These are phyloP conservation scores for Corrigiola litoralis DNA, from an alignment of 179 eudicot genomes.

Conservation along the genomic window DNA sequence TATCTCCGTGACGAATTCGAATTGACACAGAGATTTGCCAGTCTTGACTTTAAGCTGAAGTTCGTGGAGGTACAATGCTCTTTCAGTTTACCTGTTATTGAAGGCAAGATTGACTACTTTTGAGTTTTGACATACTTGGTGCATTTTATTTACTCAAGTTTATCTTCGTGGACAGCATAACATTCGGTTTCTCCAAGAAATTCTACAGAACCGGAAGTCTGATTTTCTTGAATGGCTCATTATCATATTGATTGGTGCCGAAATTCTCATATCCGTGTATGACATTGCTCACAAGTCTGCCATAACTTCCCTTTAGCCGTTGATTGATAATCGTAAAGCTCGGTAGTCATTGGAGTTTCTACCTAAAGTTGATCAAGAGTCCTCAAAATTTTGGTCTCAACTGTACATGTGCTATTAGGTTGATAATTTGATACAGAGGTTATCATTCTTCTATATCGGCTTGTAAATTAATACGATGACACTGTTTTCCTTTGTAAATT, in stretches of 20 bases:
- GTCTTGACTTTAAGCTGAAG: constrained; percentile 93
- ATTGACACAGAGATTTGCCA: constrained; percentile 92
- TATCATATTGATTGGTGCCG: constrained; percentile 75
- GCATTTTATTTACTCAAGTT: neutral
- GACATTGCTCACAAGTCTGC: constrained; percentile 75
- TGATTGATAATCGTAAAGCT: neutral
- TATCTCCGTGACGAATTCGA: constrained; percentile 94
- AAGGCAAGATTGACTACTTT: too few species aligned
- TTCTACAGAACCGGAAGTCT: constrained; percentile 91
- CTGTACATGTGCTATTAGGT: constrained; percentile 24
- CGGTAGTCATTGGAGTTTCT: neutral
- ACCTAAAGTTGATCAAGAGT: neutral
- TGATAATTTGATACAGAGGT: neutral
- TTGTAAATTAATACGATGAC: constrained; percentile 9
- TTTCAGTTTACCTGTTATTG: neutral
- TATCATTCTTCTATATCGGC: neutral
- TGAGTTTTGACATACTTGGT: neutral
- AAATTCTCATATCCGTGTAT: constrained; percentile 84
- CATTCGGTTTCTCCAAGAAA: constrained; percentile 93
- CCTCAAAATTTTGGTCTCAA: neutral
- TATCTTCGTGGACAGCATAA: constrained; percentile 59
- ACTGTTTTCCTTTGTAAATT: constrained; percentile 14
- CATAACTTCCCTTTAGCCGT: constrained; percentile 22
- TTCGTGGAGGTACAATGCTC: constrained; percentile 72
- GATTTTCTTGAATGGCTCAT: constrained; percentile 96